A percentile compares a stretch with the other conserved stretches of the same genome.
Evolutionary conservation across 176 grass and related monocot genomes (phyloP).

Genomic region (Luzula sylvatica): DNA sequence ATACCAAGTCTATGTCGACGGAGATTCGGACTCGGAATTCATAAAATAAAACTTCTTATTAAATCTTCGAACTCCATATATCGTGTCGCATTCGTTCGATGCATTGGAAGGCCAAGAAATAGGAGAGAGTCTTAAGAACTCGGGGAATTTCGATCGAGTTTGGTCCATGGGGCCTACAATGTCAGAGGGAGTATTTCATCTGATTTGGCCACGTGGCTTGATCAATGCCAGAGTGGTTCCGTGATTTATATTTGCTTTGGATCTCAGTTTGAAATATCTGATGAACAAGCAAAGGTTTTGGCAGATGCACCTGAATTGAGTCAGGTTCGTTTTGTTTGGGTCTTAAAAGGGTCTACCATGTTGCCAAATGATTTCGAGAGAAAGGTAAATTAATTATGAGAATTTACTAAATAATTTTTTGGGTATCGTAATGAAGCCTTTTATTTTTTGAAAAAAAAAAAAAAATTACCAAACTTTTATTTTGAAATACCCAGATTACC

Average conservation of each 20-base stretch:
- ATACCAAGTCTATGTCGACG: constrained; percentile 30
- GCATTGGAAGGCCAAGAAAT: constrained; percentile 43
- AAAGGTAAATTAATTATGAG: too few species aligned
- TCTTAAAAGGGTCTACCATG: too few species aligned
- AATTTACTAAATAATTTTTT: too few species aligned
- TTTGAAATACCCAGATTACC: too few species aligned
- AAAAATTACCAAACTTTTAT: too few species aligned
- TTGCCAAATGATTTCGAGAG: too few species aligned
- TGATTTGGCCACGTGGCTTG: constrained; percentile 36
- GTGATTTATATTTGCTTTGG: constrained; percentile 59
- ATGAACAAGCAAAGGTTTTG: constrained; percentile 22
- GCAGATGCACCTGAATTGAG: constrained; percentile 44
- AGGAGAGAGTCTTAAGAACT: constrained; percentile 27
- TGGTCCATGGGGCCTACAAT: constrained; percentile 19
- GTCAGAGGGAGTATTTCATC: neutral
- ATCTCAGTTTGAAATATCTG: constrained; percentile 32
- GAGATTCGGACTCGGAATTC: constrained; percentile 20
- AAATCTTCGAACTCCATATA: constrained; percentile 33
- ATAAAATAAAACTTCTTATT: constrained; percentile 37
- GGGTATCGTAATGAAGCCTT: too few species aligned
- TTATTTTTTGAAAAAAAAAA: too few species aligned
- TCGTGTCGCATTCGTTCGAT: constrained; percentile 38
- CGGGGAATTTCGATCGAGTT: constrained; percentile 17
- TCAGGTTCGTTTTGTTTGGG: constrained; percentile 56
- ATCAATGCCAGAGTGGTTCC: constrained; percentile 28